Conservation (phyloP, 2,329 filamentous ascomycete species). For the Cladophialophora yegresii region DNA sequence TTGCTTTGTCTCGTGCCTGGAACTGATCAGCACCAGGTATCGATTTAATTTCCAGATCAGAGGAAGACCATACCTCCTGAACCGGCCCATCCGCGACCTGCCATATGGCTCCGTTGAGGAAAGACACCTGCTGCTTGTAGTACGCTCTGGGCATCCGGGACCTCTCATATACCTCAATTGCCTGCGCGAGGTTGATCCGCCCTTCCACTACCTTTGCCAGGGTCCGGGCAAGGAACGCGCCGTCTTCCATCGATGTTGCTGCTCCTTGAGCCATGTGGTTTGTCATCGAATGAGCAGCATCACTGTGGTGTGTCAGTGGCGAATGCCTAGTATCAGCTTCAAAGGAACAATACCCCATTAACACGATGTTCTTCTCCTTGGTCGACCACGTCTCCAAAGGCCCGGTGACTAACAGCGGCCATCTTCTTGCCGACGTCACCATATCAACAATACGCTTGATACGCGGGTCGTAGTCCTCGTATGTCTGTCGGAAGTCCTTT, state of each 20-base stretch:
- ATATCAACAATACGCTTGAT: conserved; percentile 48
- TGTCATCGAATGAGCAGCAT: conserved; percentile 47
- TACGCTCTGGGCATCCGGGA: conserved; percentile 48
- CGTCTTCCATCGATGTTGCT: conserved; percentile 50
- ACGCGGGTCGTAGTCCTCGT: conserved; percentile 50
- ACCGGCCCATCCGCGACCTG: conserved; percentile 16
- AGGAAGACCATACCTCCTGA: conserved; percentile 32
- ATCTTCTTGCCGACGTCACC: conserved; percentile 43
- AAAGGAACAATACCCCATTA: conserved; percentile 42
- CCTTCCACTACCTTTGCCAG: conserved; percentile 42
- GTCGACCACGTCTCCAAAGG: conserved; percentile 48
- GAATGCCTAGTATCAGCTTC: background rate
- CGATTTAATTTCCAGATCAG: background rate
- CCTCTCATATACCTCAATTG: conserved; percentile 45
- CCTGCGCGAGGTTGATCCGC: conserved; percentile 41
- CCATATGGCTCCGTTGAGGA: conserved; percentile 14
- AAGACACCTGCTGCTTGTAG: conserved; percentile 28
- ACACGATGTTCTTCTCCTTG: conserved; percentile 45
- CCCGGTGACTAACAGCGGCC: conserved; percentile 50
- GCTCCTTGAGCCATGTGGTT: conserved; percentile 51
- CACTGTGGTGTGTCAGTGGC: conserved; percentile 35
- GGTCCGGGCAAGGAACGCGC: conserved; percentile 45
- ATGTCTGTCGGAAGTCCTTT: conserved; percentile 46
- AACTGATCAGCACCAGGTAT: background rate
- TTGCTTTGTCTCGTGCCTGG: conserved; percentile 23